Evolutionary conservation across 257 asterid genomes (phyloP), one percentile per base, ranked within the genome.

Genomic region (Nicotiana benthamiana): DNA sequence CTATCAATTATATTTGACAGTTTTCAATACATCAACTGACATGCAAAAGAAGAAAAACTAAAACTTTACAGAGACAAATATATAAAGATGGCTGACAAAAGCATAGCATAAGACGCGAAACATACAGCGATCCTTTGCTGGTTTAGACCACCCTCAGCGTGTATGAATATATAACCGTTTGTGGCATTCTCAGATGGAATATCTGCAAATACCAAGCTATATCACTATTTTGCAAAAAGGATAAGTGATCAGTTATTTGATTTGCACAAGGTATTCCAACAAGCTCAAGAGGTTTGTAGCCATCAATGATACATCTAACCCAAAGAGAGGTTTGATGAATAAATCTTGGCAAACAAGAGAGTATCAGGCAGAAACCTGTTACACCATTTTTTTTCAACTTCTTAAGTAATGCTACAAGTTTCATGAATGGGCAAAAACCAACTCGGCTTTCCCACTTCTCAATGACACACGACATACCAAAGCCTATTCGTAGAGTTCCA

Each of bases 71-170:
- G 36, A 46, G 4, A 72, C 8, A 72, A 46, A 43, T 46, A 72
- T 1, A 82, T 16, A 48, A 13, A 82, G 36, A 24, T 79, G 60
- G 57, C 20, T 30, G 52, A n/a, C 28, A 79, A 79, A 30, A 36
- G 48, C 40, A 64, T 43, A 22, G 27, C 32, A 53, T 17, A 59
- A 20, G 54, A 40, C 36, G 67, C 34, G 79, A 79, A 46, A 75
- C 97, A 36, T 92, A 96, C 99, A 76, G 99, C 98, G 86, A 96
- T 94, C 77, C 99, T 86, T 88, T 96, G 98, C 89, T 96, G 99
- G 88, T 96, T 96, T 84, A 96, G 91, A 82, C 99, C 99, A 82
- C 99, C 99, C 88, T 96, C 99, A 6, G 98, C 99, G 80, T 96
- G 99, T 87, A 96, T 96, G 85, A 96, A 96, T 68, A 96, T 91